Percentiles rank a stretch among this genome's conserved stretches.
These are phyloP conservation scores for Iberis pinnata DNA, from an alignment of 345 rosid species.

Conservation along the genomic window DNA sequence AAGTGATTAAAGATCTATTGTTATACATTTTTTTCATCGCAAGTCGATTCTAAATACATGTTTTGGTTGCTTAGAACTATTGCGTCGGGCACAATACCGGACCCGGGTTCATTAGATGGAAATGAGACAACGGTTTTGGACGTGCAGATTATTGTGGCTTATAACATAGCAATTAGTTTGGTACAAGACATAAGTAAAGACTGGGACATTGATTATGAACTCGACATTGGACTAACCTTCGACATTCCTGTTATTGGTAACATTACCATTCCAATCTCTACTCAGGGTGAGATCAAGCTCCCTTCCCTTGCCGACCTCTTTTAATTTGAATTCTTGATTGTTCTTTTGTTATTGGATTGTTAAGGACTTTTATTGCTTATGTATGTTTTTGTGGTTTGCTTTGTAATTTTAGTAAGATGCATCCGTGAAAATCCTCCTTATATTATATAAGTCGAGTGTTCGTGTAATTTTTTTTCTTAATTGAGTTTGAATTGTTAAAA, in stretches of 20 bases:
- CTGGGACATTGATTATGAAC: constrained; percentile 83
- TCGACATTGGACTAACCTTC: constrained; percentile 54
- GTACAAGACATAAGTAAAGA: constrained; percentile 53
- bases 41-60: too few species aligned
- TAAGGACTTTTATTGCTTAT: too few species aligned
- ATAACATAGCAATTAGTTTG: constrained; percentile 57
- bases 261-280: constrained; percentile 61
- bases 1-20: neutral
- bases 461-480: too few species aligned
- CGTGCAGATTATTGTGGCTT: constrained; percentile 61
- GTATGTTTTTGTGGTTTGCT: too few species aligned
- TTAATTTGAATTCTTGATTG: constrained; percentile 16
- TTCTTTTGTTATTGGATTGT: too few species aligned
- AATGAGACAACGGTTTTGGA: constrained; percentile 46
- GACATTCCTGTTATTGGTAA: constrained; percentile 72
- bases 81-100: constrained; percentile 66
- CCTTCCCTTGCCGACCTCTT: constrained; percentile 58
- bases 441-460: too few species aligned
- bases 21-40: too few species aligned
- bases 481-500: too few species aligned
- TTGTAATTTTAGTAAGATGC: too few species aligned
- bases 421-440: too few species aligned
- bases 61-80: constrained; percentile 31
- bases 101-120: constrained; percentile 75
- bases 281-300: constrained; percentile 75